phyloP scores from a whole-genome alignment of 2,329 filamentous ascomycete genomes.

The Phaeosphaeriaceae sp. region DNA sequence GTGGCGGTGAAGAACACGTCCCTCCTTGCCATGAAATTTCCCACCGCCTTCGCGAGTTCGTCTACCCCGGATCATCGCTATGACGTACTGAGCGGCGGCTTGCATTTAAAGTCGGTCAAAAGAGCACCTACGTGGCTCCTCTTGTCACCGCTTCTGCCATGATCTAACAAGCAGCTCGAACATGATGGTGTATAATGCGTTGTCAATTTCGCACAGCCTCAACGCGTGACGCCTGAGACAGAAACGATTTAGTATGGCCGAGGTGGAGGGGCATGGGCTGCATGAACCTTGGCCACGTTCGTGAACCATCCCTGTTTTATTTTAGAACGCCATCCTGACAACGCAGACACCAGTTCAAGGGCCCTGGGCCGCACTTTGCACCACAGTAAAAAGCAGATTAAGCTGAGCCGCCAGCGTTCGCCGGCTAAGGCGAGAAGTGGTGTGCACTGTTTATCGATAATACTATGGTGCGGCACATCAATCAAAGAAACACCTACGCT shows the following conservation, averaged over 20 bases:
- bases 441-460: slow-evolving; percentile 16
- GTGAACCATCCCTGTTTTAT: slow-evolving; percentile 28
- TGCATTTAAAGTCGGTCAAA: slow-evolving; percentile 32
- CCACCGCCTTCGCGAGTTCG: slow-evolving; percentile 23
- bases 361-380: slow-evolving; percentile 2
- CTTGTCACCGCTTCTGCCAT: slow-evolving; percentile 25
- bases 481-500: slow-evolving; percentile 1
- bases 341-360: slow-evolving; percentile 18
- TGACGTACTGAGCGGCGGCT: slow-evolving; percentile 33
- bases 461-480: slow-evolving; percentile 22
- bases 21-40: slow-evolving; percentile 10
- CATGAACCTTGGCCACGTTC: slow-evolving; percentile 31
- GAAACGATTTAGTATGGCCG: slow-evolving; percentile 15
- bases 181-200: slow-evolving; percentile 30
- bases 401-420: slow-evolving; percentile 13
- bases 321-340: slow-evolving; percentile 16
- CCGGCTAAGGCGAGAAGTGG: slow-evolving; percentile 8
- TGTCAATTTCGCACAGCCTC: slow-evolving; percentile 30
- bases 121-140: slow-evolving; percentile 32
- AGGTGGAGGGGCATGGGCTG: slow-evolving; percentile 10
- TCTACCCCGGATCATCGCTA: slow-evolving; percentile 30
- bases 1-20: slow-evolving; percentile 39
- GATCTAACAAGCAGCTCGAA: slow-evolving; percentile 9
- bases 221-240: slow-evolving; percentile 17
- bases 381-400: slow-evolving; percentile 11